phyloP scores from a whole-genome alignment of 2,329 filamentous ascomycete genomes.

The Colletotrichum magnum region DNA sequence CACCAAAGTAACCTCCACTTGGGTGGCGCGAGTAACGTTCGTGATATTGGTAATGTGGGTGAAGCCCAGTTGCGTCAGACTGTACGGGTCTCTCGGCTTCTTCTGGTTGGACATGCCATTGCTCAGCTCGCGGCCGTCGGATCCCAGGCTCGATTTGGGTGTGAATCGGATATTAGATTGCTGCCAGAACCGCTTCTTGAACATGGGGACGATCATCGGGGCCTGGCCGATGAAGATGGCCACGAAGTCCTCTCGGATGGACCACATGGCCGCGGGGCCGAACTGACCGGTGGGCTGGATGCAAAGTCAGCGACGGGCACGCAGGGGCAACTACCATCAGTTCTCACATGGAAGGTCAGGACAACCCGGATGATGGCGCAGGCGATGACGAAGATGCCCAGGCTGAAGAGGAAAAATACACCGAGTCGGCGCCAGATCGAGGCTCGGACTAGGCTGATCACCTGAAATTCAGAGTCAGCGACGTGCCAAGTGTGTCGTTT shows the following conservation, averaged over 20 bases:
- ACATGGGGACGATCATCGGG: constrained; percentile 51
- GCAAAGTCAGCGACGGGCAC: neutral
- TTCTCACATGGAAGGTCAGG: constrained; percentile 49
- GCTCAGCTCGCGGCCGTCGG: constrained; percentile 38
- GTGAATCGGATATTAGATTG: constrained; percentile 11
- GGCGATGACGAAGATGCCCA: constrained; percentile 52
- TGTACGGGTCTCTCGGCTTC: constrained; percentile 43
- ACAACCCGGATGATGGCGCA: constrained; percentile 46
- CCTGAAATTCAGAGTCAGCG: constrained; percentile 25
- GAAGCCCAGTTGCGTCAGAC: constrained; percentile 42
- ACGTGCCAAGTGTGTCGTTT: too few relatives aligned
- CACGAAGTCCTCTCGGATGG: constrained; percentile 54
- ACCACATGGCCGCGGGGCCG: constrained; percentile 51
- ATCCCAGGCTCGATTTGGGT: constrained; percentile 20
- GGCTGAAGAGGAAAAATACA: constrained; percentile 49
- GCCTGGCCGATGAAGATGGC: constrained; percentile 54
- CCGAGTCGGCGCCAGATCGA: constrained; percentile 48
- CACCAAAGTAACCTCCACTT: neutral
- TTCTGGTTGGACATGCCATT: constrained; percentile 24
- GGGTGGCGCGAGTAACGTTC: constrained; percentile 8
- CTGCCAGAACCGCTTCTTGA: constrained; percentile 46
- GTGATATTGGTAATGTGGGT: constrained; percentile 15
- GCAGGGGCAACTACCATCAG: neutral
- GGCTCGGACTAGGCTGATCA: constrained; percentile 48
- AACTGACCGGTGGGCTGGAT: constrained; percentile 22